A percentile compares a stretch with the other conserved stretches of the same genome.
Conservation (phyloP, 1,284 basidiomycete genomes). For the Ganoderma lingzhi region DNA sequence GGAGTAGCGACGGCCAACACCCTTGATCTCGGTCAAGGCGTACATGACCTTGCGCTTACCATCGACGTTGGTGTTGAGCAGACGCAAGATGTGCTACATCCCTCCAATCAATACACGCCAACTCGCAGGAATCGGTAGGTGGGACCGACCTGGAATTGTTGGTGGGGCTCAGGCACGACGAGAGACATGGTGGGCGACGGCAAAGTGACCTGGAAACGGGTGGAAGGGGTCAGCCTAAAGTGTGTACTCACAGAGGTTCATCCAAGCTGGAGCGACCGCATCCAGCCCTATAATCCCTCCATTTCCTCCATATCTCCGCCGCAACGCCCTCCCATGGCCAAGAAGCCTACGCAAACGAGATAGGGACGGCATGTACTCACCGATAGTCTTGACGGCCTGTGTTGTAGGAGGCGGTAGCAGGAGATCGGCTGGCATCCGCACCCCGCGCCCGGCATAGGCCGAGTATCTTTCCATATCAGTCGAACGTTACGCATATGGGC, state of each 20-base stretch:
- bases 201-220: conserved; percentile 24
- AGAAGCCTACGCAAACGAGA: conserved; percentile 6
- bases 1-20: conserved; percentile 98
- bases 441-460: conserved; percentile 21
- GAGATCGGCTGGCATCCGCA: conserved; percentile 18
- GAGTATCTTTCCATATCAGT: conserved; percentile 8
- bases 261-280: conserved; percentile 22
- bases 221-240: conserved; percentile 23
- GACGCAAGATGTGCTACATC: conserved; percentile 92
- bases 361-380: conserved; percentile 28
- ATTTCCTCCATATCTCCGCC: conserved; percentile 7
- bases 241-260: conserved; percentile 32
- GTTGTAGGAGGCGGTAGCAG: conserved; percentile 25
- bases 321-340: not conserved
- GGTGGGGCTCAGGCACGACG: conserved; percentile 91
- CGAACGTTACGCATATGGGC: not conserved
- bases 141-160: conserved; percentile 85
- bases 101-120: conserved; percentile 6
- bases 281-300: conserved; percentile 24
- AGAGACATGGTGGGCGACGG: conserved; percentile 77
- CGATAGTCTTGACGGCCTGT: conserved; percentile 34
- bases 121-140: too few relatives aligned
- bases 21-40: conserved; percentile 98
- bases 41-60: conserved; percentile 99
- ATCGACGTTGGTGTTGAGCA: conserved; percentile 99